phyloP scores from a whole-genome alignment of 345 rosid species.

The Ceriops zippeliana region DNA sequence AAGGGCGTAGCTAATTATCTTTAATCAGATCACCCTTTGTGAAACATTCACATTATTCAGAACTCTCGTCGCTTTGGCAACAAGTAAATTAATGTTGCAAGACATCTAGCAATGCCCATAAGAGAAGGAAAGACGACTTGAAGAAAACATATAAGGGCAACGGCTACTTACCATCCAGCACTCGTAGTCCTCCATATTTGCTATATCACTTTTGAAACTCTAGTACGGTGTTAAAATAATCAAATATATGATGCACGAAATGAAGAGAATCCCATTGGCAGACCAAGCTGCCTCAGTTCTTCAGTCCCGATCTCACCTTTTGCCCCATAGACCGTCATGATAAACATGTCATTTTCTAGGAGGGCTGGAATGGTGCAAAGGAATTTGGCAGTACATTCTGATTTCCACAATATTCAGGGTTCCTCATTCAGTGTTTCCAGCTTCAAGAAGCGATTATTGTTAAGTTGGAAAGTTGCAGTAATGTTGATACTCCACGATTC shows the following conservation, averaged over 20 bases:
- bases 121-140: background rate
- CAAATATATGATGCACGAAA: slow-evolving; percentile 47
- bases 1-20: no score
- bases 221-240: slow-evolving; percentile 61
- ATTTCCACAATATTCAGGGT: no score
- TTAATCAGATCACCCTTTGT: no score
- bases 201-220: slow-evolving; percentile 64
- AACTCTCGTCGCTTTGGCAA: no score
- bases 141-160: background rate
- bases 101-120: no score
- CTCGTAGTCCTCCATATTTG: background rate
- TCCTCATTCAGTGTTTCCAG: no score
- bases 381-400: background rate
- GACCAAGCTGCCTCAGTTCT: slow-evolving; percentile 62
- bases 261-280: slow-evolving; percentile 51
- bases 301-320: slow-evolving; percentile 84
- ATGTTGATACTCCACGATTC: no score
- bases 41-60: no score
- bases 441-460: no score
- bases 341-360: slow-evolving; percentile 73
- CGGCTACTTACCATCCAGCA: no score
- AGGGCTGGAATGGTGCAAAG: slow-evolving; percentile 70
- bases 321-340: slow-evolving; percentile 77
- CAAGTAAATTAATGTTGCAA: no score
- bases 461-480: no score